phyloP scores from a whole-genome alignment of 23 red algal species.

The Agarophyton chilense region DNA sequence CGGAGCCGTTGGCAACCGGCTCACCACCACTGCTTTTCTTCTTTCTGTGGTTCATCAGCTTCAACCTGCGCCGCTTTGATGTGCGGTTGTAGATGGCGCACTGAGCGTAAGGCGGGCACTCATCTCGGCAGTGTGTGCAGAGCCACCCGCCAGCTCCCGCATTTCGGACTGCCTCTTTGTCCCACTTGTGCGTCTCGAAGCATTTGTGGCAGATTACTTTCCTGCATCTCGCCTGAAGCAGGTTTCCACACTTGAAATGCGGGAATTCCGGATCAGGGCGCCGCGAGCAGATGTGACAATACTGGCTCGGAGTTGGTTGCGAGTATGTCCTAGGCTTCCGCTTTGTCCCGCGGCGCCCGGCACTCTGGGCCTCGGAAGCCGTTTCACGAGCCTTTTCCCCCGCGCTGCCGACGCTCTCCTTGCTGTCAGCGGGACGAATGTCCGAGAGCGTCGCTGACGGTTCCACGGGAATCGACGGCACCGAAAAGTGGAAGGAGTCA shows the following conservation, averaged over 20 bases:
- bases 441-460: not conserved
- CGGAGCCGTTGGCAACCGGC: not conserved
- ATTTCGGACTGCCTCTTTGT: slow-evolving; percentile 27
- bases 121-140: slow-evolving; percentile 79
- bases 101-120: slow-evolving; percentile 65
- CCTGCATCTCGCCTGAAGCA: slow-evolving; percentile 45
- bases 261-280: slow-evolving; percentile 13
- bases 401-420: not conserved
- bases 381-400: not conserved
- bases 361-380: not conserved
- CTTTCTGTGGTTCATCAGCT: slow-evolving; percentile 70
- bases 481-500: not conserved
- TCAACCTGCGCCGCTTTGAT: slow-evolving; percentile 58
- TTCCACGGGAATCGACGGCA: not conserved
- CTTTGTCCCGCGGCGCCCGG: not conserved
- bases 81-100: slow-evolving; percentile 84
- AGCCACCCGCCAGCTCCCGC: slow-evolving; percentile 43
- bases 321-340: slow-evolving; percentile 56
- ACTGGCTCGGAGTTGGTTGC: slow-evolving; percentile 41
- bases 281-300: slow-evolving; percentile 74
- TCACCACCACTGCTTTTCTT: slow-evolving; percentile 22
- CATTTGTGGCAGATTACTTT: slow-evolving; percentile 79
- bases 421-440: not conserved
- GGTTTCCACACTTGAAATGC: slow-evolving; percentile 70
- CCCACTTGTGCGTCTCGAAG: slow-evolving; percentile 37